A percentile compares a stretch with the other conserved stretches of the same genome.
Conservation (phyloP, 1,284 basidiomycete species). For the Ceratobasidium sp. region DNA sequence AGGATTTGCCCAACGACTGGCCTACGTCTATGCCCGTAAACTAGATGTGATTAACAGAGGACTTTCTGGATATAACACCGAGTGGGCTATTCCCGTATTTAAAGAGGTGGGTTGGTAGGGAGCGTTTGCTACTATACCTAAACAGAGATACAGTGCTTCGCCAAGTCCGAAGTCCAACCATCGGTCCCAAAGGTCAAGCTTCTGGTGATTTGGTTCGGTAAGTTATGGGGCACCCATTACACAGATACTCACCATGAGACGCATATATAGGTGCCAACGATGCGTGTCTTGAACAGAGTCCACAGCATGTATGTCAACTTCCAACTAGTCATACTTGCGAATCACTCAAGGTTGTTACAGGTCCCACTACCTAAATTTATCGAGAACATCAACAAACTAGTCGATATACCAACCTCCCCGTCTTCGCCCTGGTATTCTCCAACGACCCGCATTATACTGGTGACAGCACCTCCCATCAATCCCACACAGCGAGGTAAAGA, state of each 20-base stretch:
- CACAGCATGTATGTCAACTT: constrained; percentile 39
- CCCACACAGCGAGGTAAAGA: constrained; percentile 51
- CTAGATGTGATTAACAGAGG: constrained; percentile 85
- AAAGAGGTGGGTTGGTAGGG: constrained; percentile 63
- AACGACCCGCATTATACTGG: constrained; percentile 74
- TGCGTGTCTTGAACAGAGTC: constrained; percentile 60
- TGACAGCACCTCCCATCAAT: constrained; percentile 84
- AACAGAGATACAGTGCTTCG: constrained; percentile 50
- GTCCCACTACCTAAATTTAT: constrained; percentile 72
- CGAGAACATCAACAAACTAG: constrained; percentile 66
- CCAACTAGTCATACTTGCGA: constrained; percentile 43
- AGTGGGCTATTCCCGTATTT: constrained; percentile 79
- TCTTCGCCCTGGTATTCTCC: constrained; percentile 72
- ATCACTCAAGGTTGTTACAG: constrained; percentile 52
- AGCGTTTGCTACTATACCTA: neutral
- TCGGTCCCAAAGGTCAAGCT: constrained; percentile 68
- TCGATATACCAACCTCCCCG: constrained; percentile 65
- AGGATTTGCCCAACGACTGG: constrained; percentile 64
- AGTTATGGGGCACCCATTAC: constrained; percentile 41
- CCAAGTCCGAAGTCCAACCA: constrained; percentile 58
- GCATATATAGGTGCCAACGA: constrained; percentile 68
- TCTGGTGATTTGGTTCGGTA: constrained; percentile 83
- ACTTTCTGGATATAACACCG: constrained; percentile 78
- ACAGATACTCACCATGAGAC: constrained; percentile 12
- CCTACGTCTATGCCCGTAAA: constrained; percentile 73